Base-by-base conservation (phyloP, 2,329 filamentous ascomycete genomes). In the Hansfordia pulvinata region DNA sequence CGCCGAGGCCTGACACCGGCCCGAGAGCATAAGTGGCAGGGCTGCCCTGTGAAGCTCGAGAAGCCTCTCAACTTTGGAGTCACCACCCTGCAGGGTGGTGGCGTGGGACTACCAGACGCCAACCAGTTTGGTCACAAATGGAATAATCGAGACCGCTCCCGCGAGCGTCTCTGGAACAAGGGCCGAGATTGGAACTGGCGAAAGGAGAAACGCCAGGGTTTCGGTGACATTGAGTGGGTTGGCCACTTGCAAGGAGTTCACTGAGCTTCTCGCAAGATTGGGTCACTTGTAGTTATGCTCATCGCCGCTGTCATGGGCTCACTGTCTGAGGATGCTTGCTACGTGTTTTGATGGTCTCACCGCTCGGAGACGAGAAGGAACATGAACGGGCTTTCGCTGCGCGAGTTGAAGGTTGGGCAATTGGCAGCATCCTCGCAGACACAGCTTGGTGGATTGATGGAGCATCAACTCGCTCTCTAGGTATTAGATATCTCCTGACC, bases 181-280 rank as follows among this genome's bases (percentile, higher is more conserved):
- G 61, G 61, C 37, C 62, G 67, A 57, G 68, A 73, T 52, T 64
- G 60, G 59, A 68, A 67, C 37, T 71, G 68, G 66, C 67, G 68
- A 46, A 62, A 69, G 45, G 74, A 78, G 36, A 61, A 58, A 46
- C 67, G 66, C 41, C 54, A 64, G 46, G 76, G 79, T 58, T 69
- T 82, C 52, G 76, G 76, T 47, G 80, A 88, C 47, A 59, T 86
- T 62, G 85, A 93, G 72, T 93, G 88, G 77, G 83, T 93, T 74
- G 85, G 85, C 64, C 83, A 81, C 59, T 92, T 82, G 74, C 75
- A 81, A 53, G 74, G 75, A 41, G 53, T 53, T 46, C 50, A 54
- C 37, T 59, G 40, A 36, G 35, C 36, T 32, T 37, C 36, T 46
- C 29, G 39, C 42, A 36, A n/a, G 32, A 36, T 52, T 43, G 50